Base-by-base conservation (phyloP, 2,329 filamentous ascomycete species). In the Lecanoromycetidae sp. region DNA sequence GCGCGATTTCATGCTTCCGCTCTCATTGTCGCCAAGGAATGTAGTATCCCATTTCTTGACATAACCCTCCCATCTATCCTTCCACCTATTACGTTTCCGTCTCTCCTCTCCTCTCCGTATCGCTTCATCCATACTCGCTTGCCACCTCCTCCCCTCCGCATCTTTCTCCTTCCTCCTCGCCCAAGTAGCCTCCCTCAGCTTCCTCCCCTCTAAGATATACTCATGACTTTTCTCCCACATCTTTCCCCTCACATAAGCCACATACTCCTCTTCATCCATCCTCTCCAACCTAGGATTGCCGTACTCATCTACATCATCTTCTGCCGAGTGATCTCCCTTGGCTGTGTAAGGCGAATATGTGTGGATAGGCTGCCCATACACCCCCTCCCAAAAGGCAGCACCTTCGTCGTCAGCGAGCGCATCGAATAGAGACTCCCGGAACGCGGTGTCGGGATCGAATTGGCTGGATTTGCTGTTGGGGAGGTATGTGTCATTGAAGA, bases 161-260 rank as follows among this genome's bases (percentile, higher is more conserved):
- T 68, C 64, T 52, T 70, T 72, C 52, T 71, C 71, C 53, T 68
- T 64, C 39, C 62, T 61, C 50, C 63, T 62, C 57, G 56, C 56
- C 50, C 65, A 66, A 61, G 72, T 71, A 57, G 70, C 72, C 55
- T 79, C 73, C 46, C 77, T 69, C 36, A 74, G 68, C 46, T 79
- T 79, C 48, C 82, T 75, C 63, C 91, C 87, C 57, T 91, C 84
- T 0, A 90, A 63, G 44, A 93, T 68, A 19, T 90, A 84, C 54
- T 90, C 82, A 60, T 94, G 80, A 44, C 84, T 93, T 67, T 86
- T 87, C 71, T 95, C 88, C 82, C 87, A 98, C 91, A 98, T 96
- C 65, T 80, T 81, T 44, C 75, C 75, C 15, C 90, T 79, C 32
- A 98, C 90, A 62, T 88, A 83, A 2, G 79, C 71, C 0, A 86